These are phyloP conservation scores for Penicillium concentricum DNA, from an alignment of 2,329 filamentous ascomycete species.

Conservation along the genomic window DNA sequence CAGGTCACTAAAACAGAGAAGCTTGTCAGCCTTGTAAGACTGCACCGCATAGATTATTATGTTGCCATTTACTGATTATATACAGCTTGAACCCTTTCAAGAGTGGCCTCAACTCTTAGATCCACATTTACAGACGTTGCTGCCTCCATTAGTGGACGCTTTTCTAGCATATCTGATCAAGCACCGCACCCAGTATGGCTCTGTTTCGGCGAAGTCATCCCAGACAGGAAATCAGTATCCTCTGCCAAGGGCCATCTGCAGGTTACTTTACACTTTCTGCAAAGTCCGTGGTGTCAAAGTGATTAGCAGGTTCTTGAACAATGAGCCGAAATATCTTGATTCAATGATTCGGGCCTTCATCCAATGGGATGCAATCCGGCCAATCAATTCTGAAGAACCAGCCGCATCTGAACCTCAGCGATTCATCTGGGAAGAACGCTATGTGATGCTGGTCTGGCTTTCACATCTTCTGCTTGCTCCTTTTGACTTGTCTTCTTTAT, in stretches of 20 bases:
- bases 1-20: conserved; percentile 38
- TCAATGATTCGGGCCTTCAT: conserved; percentile 75
- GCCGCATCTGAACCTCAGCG: conserved; percentile 22
- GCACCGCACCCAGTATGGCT: conserved; percentile 44
- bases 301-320: conserved; percentile 84
- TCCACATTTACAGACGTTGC: conserved; percentile 71
- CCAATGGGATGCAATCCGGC: conserved; percentile 43
- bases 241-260: conserved; percentile 70
- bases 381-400: conserved; percentile 14
- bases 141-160: conserved; percentile 71
- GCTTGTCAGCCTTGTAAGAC: conserved; percentile 41
- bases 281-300: conserved; percentile 94
- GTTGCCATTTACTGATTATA: conserved; percentile 11
- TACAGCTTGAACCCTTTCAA: conserved; percentile 80
- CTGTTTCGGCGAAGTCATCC: conserved; percentile 33
- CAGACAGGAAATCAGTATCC: conserved; percentile 44
- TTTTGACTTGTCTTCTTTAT: conserved; percentile 87
- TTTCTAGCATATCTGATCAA: conserved; percentile 65
- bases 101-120: conserved; percentile 93
- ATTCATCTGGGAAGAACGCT: conserved; percentile 83
- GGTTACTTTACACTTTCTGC: conserved; percentile 83
- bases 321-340: conserved; percentile 83
- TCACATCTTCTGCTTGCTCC: conserved; percentile 79
- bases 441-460: conserved; percentile 84
- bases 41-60: background rate